A percentile compares a stretch with the other conserved stretches of the same genome.
These are phyloP conservation scores for Emmonsiellopsis sp. DNA, from an alignment of 2,329 filamentous ascomycete species.

Conservation along the genomic window DNA sequence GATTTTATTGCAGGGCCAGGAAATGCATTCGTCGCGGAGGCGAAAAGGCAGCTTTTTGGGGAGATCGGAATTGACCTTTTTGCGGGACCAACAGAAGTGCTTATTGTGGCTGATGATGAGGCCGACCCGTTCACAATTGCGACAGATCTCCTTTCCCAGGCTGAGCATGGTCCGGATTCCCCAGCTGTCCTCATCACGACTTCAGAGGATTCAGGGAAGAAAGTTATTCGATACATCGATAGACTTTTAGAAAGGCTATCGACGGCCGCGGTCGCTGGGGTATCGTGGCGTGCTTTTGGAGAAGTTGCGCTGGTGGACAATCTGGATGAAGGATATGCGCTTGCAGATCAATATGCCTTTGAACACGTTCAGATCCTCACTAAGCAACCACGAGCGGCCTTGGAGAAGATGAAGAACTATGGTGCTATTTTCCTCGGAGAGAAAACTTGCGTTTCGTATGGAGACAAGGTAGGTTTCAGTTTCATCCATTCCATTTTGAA, in stretches of 20 bases:
- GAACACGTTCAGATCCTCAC: slow-evolving; percentile 48
- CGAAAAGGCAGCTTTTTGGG: slow-evolving; percentile 46
- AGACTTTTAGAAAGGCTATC: slow-evolving; percentile 33
- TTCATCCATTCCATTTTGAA: neutral
- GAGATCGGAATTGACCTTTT: slow-evolving; percentile 47
- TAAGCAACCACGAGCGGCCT: slow-evolving; percentile 36
- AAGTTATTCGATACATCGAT: slow-evolving; percentile 32
- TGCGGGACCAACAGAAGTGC: slow-evolving; percentile 46
- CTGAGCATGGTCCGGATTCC: slow-evolving; percentile 45
- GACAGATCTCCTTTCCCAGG: slow-evolving; percentile 41
- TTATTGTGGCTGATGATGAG: slow-evolving; percentile 41
- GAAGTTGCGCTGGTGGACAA: slow-evolving; percentile 38
- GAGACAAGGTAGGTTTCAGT: slow-evolving; percentile 39
- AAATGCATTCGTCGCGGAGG: slow-evolving; percentile 48
- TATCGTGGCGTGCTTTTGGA: slow-evolving; percentile 39
- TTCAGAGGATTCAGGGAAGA: slow-evolving; percentile 29
- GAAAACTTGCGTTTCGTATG: slow-evolving; percentile 46
- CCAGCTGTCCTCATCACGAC: slow-evolving; percentile 45
- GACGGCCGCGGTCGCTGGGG: slow-evolving; percentile 36
- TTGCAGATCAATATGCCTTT: slow-evolving; percentile 41
- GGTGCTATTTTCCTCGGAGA: slow-evolving; percentile 44
- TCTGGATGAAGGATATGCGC: slow-evolving; percentile 34
- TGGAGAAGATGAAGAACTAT: slow-evolving; percentile 45
- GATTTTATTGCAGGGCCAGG: slow-evolving; percentile 47
- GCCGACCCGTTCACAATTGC: slow-evolving; percentile 41